Base-by-base conservation (phyloP, 495 filamentous ascomycete genomes). In the Lophium mytilinum region DNA sequence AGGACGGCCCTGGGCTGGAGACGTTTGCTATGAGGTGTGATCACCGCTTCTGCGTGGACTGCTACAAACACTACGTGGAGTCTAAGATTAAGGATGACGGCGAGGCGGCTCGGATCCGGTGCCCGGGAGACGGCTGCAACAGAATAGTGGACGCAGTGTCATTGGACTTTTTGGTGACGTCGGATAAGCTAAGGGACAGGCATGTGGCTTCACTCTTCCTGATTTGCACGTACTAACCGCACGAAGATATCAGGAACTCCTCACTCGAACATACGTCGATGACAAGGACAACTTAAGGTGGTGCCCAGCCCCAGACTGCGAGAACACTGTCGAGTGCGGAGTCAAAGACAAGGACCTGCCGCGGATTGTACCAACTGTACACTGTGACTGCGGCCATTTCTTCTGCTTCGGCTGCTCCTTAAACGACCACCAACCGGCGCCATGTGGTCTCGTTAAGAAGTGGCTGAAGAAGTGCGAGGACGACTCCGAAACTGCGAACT, bases 401-500 rank as follows among this genome's bases (percentile, higher is more conserved):
- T 98, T 96, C 70, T 98, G 93, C 72, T 97, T 97, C 62, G 93
- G 93, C n/a, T 98, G 93, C 71, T 82, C 85, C n/a, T 72, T 89
- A 43, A 84, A 76, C 65, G 93, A 98, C 68, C 93, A 98, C 61
- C 93, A 95, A 64, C 93, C 93, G 19, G 85, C 92, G 3, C 93
- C 93, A 0, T 98, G 93, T 67, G 78, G 83, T 33, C 75, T 96
- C 46, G 90, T 97, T 21, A 96, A 94, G 78, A 88, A 83, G 71
- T 98, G 93, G 93, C 71, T 97, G 12, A 91, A 97, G 77, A 98
- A 98, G 67, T 98, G 93, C 71, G 94, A 92, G 61, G 93, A 98
- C 66, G 93, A 98, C 67, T 95, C 90, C 2, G 93, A 98, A 69
- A 98, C 93, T 1, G 90, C 93, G 7, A 98, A 98, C 73, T 98